A percentile compares a stretch with the other conserved stretches of the same genome.
Conservation (phyloP, 148 eudicot species). For the Rhododendron vialii region DNA sequence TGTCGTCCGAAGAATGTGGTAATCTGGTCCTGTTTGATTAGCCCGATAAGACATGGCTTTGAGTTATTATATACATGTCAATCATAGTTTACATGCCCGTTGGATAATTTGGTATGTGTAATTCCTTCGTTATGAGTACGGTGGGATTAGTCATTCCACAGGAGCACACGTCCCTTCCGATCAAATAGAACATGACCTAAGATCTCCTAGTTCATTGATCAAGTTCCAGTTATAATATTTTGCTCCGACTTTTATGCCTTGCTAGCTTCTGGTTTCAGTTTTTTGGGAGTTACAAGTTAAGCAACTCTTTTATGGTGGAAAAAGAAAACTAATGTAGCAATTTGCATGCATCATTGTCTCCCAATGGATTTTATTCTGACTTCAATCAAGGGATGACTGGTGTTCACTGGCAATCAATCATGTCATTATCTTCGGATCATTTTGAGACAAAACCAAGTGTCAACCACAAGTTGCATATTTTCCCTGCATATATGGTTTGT, state of each 20-base stretch:
- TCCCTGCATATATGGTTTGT: neutral
- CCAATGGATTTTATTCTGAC: too few relatives aligned
- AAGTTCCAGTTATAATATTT: neutral
- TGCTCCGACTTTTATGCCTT: neutral
- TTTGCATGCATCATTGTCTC: neutral
- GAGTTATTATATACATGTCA: neutral
- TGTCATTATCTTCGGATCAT: neutral
- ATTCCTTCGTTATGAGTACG: neutral
- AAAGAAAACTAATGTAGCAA: neutral
- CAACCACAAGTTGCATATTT: neutral
- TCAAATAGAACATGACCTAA: neutral
- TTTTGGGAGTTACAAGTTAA: neutral
- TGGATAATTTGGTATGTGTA: neutral
- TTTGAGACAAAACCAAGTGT: neutral
- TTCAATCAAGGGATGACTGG: too few relatives aligned
- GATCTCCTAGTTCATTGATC: neutral
- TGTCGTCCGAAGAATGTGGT: neutral
- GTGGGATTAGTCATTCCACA: neutral
- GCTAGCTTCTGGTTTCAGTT: neutral
- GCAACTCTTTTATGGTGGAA: conserved; percentile 1
- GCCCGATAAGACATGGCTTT: neutral
- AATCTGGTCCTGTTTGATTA: neutral
- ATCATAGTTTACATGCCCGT: neutral
- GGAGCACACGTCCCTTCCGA: neutral
- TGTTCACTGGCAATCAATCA: too few relatives aligned